phyloP scores from a whole-genome alignment of 2,329 filamentous ascomycete genomes.

The Tolypocladium pustulatum region DNA sequence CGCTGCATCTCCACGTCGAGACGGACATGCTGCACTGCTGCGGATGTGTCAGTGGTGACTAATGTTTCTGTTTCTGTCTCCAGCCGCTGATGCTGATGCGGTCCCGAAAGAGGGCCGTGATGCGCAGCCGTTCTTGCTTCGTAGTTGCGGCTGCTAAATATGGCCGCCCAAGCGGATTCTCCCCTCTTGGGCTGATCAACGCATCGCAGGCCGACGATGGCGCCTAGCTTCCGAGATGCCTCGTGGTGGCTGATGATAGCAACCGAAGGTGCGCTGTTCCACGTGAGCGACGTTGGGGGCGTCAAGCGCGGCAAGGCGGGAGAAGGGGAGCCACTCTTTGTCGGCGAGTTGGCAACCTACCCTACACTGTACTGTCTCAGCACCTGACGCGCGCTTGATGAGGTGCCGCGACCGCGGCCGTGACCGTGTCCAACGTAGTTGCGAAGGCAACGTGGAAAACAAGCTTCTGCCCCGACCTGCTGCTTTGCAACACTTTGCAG shows the following conservation, averaged over 20 bases:
- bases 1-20: neutral
- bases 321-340: neutral
- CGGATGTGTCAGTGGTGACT: neutral
- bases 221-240: neutral
- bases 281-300: neutral
- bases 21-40: neutral
- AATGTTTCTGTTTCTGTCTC: neutral
- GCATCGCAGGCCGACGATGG: neutral
- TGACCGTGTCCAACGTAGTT: neutral
- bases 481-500: neutral
- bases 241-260: neutral
- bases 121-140: neutral
- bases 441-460: neutral
- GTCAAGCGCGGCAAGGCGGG: neutral
- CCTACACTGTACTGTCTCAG: neutral
- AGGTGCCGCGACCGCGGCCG: neutral
- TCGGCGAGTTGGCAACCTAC: neutral
- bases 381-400: neutral
- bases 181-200: neutral
- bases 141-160: neutral
- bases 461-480: neutral
- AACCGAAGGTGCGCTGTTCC: neutral
- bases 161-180: neutral
- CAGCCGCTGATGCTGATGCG: neutral
- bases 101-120: neutral